phyloP scores from a whole-genome alignment of 257 asterid species.

The Mitragyna speciosa region DNA sequence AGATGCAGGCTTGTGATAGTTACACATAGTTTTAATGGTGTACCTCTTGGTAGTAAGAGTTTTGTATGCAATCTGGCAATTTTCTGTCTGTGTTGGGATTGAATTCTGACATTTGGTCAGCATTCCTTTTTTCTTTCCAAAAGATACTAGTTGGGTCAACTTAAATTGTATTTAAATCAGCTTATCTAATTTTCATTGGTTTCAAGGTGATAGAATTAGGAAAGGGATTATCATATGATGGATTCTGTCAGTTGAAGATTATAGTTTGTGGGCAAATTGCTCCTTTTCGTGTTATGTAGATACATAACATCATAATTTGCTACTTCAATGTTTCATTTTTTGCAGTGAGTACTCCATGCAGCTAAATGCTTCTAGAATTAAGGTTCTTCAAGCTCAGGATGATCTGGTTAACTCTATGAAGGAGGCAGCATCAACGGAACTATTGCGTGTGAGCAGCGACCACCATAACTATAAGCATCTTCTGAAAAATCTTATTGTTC shows the following conservation, averaged over 20 bases:
- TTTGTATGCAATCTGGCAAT: not conserved
- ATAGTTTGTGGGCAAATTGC: not conserved
- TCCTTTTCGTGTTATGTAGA: not conserved
- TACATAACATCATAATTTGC: not conserved
- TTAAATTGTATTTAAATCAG: not conserved
- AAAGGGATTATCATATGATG: not conserved
- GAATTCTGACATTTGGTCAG: not conserved
- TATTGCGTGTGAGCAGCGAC: constrained; percentile 50
- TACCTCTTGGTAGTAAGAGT: not conserved
- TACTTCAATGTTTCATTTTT: constrained; percentile 15
- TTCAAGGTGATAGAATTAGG: not conserved
- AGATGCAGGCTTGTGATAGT: not conserved
- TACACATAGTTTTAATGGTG: not conserved
- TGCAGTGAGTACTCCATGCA: constrained; percentile 82
- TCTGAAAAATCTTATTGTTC: constrained; percentile 72
- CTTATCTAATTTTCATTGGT: not conserved
- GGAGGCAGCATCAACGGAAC: constrained; percentile 64
- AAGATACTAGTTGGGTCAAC: not conserved
- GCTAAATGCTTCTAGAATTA: constrained; percentile 74
- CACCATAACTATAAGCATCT: constrained; percentile 51
- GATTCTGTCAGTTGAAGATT: not conserved
- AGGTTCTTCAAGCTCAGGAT: constrained; percentile 90
- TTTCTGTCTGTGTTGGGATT: not conserved
- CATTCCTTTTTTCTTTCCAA: not conserved
- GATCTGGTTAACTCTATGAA: constrained; percentile 77